Evolutionary conservation across 2,329 filamentous ascomycete genomes (phyloP), one percentile per base, ranked within the genome.

Genomic region (Botrytis sinoallii): DNA sequence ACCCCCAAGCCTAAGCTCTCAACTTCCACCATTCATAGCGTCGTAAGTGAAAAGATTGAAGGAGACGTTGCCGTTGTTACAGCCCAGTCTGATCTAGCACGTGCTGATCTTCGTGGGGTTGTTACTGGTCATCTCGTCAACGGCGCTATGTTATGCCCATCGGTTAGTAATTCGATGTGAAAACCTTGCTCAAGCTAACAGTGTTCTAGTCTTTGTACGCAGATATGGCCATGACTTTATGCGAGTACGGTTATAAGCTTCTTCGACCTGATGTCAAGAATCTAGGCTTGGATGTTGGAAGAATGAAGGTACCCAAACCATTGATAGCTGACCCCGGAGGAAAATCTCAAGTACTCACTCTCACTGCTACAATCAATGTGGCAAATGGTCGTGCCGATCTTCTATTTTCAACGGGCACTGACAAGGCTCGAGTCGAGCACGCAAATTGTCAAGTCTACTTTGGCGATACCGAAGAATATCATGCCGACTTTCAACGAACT

Each of bases 291-390:
- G 92, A 93, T 75, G 88, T 93, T 22, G 85, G 85, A 76, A 84
- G 89, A 68, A 89, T 93, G 84, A 88, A 91, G 79, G 90, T 93
- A 1, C 86, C 86, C 67, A 92, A 93, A 85, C 89, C 91, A 40
- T 84, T 94, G 74, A 91, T 94, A 76, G 86, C 85, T 77, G 74
- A 72, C 42, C 67, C 63, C 55, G 44, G 52, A 57, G 82, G 83
- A 65, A 72, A 72, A 52, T 40, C 40, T 29, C 71, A 72, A 60
- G n/a, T 72, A 67, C 82, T 93, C 44, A 86, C 88, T 77, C 84
- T 91, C 76, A 86, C 87, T 68, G 88, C 87, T 72, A 88, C 85
- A n/a, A 87, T 87, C 61, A 86, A 92, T 77, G 84, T 88, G 32
- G 85, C 86, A 72, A 82, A 84, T 60, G 87, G 87, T 70, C 82